Base-by-base conservation (phyloP, 2,329 filamentous ascomycete species). In the Colletotrichum sp. region DNA sequence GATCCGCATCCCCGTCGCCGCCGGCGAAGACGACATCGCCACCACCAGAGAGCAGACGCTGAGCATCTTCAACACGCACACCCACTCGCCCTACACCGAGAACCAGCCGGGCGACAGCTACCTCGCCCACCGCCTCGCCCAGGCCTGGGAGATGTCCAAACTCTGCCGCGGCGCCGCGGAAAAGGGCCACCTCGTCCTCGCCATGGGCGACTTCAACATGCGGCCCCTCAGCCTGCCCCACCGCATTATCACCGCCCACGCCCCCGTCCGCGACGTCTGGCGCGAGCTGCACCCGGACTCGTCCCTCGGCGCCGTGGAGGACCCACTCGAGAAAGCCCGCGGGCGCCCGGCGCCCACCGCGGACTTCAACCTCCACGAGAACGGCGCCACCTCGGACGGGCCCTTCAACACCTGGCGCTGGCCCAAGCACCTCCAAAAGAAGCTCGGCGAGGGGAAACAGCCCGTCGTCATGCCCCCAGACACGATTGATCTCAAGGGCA, bases 121-220 rank as follows among this genome's bases (percentile, higher is more conserved):
- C 86, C 88, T 96, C 67, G 96, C 95, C 82, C 97, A 99, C 85
- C 94, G 96, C 73, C 95, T 95, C 21, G 94, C 96, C 5, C 96
- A 99, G 86, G 94, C 96, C 66, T 99, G 97, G 97, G 95, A 98
- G 83, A 95, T 98, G 74, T 91, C 96, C 69, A 98, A 98, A 84
- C 89, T 98, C 60, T 94, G 98, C 87, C 93, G 95, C 65, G 94
- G 92, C 74, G 96, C 96, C 60, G 91, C 93, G 2, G 94, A 96
- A 79, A 89, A 94, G 16, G 95, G 96, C 8, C 95, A 96, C 83
- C 89, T 99, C 34, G 96, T 96, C 68, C 88, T 99, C 59, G 96
- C 93, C 8, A 87, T 98, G 70, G 97, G 97, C 30, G 97, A 99
- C 87, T 98, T 99, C 87, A 99, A 99, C 86, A 98, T 98, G 94